Evolutionary conservation across 176 grass and related monocot genomes (phyloP), one percentile per base, ranked within the genome.

Genomic region (Oryza officinalis): DNA sequence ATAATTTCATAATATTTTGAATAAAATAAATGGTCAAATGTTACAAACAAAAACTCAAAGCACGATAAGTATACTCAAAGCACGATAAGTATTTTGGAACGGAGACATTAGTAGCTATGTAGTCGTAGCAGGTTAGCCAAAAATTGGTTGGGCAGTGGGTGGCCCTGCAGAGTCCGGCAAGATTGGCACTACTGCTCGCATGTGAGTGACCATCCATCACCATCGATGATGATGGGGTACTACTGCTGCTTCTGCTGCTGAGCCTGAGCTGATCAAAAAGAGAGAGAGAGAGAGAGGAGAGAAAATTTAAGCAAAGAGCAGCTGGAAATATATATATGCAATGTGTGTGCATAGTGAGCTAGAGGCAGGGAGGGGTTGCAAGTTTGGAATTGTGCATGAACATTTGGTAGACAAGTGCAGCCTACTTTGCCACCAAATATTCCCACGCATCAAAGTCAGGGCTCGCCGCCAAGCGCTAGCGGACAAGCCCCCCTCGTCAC

Each of bases 341-440:
- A 1, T n/a, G 20, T 59, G 20, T n/a, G 18, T 8, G 18, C 18
- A 22, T 22, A 22, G 52, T 22, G 17, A 57, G 52, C 52, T 38
- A 38, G 7, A n/a, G 54, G 49, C 49, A 49, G 46, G 41, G 41
- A 47, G 15, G 77, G 78, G 5, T 82, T 82, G 73, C 6, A 90
- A 78, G 73, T 82, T 79, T 90, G 79, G 83, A 86, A 67, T 65
- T 64, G 72, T 63, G 81, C 75, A 77, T 57, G 20, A 10, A 41
- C 40, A 41, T 41, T 41, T 41, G 40, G 40, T 77, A 30, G 81
- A 32, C 80, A 40, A 67, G 13, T 23, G 52, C 60, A 10, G 13
- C 20, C 52, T 57, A 61, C 57, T 61, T 61, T 61, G 78, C 45
- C 88, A 27, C 86, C 38, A 90, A 87, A 90, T 90, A 87, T 90